These are phyloP conservation scores for Dothistroma pini DNA, from an alignment of 2,329 filamentous ascomycete species.

Conservation along the genomic window DNA sequence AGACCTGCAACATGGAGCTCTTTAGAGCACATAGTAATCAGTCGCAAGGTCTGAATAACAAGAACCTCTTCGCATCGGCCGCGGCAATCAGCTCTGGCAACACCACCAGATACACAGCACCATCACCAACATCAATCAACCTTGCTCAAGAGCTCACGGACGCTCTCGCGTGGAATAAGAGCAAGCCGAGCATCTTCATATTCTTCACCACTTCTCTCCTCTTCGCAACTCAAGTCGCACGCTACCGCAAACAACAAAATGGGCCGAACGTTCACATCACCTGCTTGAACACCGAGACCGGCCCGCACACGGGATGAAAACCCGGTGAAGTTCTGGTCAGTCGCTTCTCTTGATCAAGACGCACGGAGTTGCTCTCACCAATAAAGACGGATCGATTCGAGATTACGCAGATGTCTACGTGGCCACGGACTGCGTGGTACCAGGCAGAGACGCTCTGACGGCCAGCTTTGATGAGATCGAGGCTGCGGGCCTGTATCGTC, in stretches of 20 bases:
- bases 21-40: conserved; percentile 10
- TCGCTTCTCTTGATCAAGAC: conserved; percentile 6
- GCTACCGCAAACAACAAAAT: not conserved
- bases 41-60: conserved; percentile 12
- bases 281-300: conserved; percentile 3
- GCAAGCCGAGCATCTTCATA: conserved; percentile 3
- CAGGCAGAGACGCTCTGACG: conserved; percentile 2
- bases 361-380: not conserved
- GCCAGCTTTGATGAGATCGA: conserved; percentile 5
- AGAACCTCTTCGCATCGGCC: conserved; percentile 7
- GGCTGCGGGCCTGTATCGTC: conserved; percentile 6
- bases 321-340: conserved; percentile 1
- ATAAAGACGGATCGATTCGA: not conserved
- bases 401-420: conserved; percentile 9
- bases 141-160: conserved; percentile 3
- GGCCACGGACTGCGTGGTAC: conserved; percentile 7
- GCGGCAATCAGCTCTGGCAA: not conserved
- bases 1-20: conserved; percentile 5
- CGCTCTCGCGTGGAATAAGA: conserved; percentile 9
- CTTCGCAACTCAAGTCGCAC: conserved; percentile 12
- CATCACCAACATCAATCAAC: not conserved
- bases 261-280: conserved; percentile 10
- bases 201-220: conserved; percentile 16
- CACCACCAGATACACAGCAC: not conserved
- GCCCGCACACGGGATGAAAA: conserved; percentile 4